These are phyloP conservation scores for Helotiales sp. DNA, from an alignment of 2,329 filamentous ascomycete genomes.

Conservation along the genomic window DNA sequence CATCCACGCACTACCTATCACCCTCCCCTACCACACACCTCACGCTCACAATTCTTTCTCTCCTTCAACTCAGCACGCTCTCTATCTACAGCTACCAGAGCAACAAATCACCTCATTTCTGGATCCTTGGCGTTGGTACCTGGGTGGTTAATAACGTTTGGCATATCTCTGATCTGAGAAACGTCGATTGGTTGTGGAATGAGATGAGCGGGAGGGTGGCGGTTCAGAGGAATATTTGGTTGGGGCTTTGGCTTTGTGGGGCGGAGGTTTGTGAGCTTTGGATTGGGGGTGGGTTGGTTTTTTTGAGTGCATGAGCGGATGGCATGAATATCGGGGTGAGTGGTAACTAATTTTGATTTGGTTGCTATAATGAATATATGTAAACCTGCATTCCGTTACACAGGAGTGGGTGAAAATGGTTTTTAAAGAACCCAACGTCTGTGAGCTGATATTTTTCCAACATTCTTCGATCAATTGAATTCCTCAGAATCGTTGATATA, in stretches of 20 bases:
- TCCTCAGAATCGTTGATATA: no score
- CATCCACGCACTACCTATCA: background rate
- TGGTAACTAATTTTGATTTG: no score
- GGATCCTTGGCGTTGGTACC: constrained; percentile 7
- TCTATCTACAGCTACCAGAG: constrained; percentile 8
- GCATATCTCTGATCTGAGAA: constrained; percentile 8
- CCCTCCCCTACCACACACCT: background rate
- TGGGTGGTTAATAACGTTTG: constrained; percentile 10
- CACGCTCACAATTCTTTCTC: constrained; percentile 1
- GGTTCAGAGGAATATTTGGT: constrained; percentile 4
- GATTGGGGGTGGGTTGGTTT: background rate
- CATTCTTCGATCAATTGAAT: no score
- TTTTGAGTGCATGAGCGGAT: no score
- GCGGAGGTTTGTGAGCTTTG: constrained; percentile 10
- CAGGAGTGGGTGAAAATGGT: no score
- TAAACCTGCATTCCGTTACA: no score
- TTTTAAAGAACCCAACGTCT: no score
- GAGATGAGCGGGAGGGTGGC: constrained; percentile 5
- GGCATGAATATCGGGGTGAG: no score
- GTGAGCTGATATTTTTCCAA: no score
- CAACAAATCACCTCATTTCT: constrained; percentile 7
- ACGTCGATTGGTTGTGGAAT: constrained; percentile 14
- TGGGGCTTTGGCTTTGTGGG: background rate
- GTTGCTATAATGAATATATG: no score
- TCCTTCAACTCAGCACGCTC: constrained; percentile 8